Evolutionary conservation across 768 basidiomycete genomes (phyloP), one percentile per base, ranked within the genome.

Genomic region (Amanita muscaria): DNA sequence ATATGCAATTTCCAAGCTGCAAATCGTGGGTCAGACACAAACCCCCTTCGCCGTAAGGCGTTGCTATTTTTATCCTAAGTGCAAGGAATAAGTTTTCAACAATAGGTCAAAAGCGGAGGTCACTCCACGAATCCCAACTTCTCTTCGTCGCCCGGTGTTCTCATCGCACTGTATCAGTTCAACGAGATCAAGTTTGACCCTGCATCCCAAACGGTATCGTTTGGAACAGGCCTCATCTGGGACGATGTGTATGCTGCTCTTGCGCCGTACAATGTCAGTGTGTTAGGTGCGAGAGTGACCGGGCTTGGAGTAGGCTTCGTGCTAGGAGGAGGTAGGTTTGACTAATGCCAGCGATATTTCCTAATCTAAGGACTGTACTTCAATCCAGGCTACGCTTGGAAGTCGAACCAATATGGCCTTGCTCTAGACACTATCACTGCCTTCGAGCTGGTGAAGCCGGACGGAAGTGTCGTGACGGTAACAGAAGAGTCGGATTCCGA

Each of bases 271-370:
- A 65, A 63, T 5, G 72, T 77, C 6, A 77, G 67, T 36, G 76
- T 82, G 12, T 68, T 80, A 7, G 81, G 81, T 0, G 77, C 74
- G 3, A 64, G 80, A 1, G 74, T 79, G 3, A 59, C 70, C 7
- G 77, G 78, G 9, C 71, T 79, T 18, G 78, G 77, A 22, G 75
- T 80, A 15, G 77, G 80, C 1, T 72, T 79, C 48, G 70, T 65
- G 7, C 61, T 82, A 0, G 78, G 79, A 7, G 80, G 80, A 67
- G 79, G 67, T 65, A 12, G 27, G 19, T 4, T 4, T 12, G 15
- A 18, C 3, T 15, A 15, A 14, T 15, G 24, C 24, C 38, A 4
- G 15, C 18, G n/a, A 5, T 12, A 14, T 19, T 7, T 21, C 18
- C 8, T 19, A 9, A 32, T 12, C 19, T 21, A n/a, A 11, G 12